phyloP scores from a whole-genome alignment of 306 rosid species.

The Cyclanthera cordifolia region DNA sequence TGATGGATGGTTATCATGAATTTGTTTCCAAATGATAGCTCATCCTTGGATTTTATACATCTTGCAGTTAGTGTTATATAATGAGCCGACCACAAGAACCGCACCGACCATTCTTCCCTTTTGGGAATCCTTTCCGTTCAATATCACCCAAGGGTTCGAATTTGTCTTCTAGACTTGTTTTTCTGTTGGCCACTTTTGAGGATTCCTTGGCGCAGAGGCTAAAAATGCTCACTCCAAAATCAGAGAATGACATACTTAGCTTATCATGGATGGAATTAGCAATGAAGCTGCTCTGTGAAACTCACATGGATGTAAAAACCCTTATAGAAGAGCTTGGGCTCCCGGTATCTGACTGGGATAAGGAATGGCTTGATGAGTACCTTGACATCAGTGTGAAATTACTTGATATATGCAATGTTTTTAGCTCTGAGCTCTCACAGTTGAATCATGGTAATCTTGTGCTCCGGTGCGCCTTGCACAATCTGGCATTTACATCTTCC shows the following conservation, averaged over 20 bases:
- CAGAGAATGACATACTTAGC: slow-evolving; percentile 51
- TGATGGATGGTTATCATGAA: slow-evolving; percentile 4
- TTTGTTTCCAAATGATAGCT: slow-evolving; percentile 11
- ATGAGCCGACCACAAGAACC: slow-evolving; percentile 72
- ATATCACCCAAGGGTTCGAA: slow-evolving; percentile 48
- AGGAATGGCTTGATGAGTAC: slow-evolving; percentile 77
- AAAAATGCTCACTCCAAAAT: slow-evolving; percentile 43
- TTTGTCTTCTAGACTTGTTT: slow-evolving; percentile 38
- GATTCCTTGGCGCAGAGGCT: slow-evolving; percentile 52
- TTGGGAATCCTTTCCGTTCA: slow-evolving; percentile 69
- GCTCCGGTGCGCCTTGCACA: slow-evolving; percentile 50
- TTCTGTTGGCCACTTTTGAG: slow-evolving; percentile 45
- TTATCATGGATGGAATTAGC: slow-evolving; percentile 76
- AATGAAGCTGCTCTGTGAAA: slow-evolving; percentile 46
- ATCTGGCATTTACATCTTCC: slow-evolving; percentile 38
- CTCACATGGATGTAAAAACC: slow-evolving; percentile 40
- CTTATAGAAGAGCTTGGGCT: slow-evolving; percentile 49
- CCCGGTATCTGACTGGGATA: slow-evolving; percentile 68
- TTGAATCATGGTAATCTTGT: slow-evolving; percentile 52
- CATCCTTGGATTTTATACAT: slow-evolving; percentile 6
- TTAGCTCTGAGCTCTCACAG: slow-evolving; percentile 70
- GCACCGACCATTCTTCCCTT: slow-evolving; percentile 53
- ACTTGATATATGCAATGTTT: slow-evolving; percentile 62
- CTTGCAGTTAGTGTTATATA: slow-evolving; percentile 22
- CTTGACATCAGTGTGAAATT: slow-evolving; percentile 63